Evolutionary conservation across 495 filamentous ascomycete genomes (phyloP), one percentile per base, ranked within the genome.

Genomic region (Lepidopterella palustris): DNA sequence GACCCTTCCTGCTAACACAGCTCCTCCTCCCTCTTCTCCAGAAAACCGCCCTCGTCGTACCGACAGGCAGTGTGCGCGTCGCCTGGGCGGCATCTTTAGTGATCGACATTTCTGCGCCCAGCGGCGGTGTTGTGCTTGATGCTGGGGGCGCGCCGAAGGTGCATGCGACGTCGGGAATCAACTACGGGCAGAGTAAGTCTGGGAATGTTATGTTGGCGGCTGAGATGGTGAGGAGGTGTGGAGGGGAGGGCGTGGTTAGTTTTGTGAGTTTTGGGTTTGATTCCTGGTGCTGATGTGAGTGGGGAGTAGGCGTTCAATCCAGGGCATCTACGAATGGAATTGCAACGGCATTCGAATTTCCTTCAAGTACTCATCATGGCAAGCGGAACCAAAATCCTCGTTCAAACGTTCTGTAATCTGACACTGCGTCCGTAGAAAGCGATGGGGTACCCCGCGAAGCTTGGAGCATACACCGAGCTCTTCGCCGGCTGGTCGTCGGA

Each of bases 1-100:
- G 73, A 1, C 78, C 73, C 15, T 79, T 71, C 59, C 67, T 82
- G 13, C 66, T 80, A 28, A 79, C 73, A 2, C 56, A 70, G 15
- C 57, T 74, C 20, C 77, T 84, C 2, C 70, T 68, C 1, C 77
- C 80, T 0, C 70, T 77, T 13, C 61, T 82, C 5, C 53, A 59
- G 8, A 58, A 59, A 28, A 79, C 78, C 8, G 74, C 76, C 1
- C 51, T 53, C 0, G 55, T 67, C 8, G 39, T 61, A 1, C 56
- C 53, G 0, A 32, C 56, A 9, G 60, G 58, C 8, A 60, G 54
- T 11, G 76, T 79, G 2, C 69, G 77, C 9, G 67, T 79, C 25
- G 68, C 70, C 10, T 79, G 72, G 70, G 65, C 73, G 21, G 62
- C 63, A 1, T 72, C 72, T 5, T 52, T 75, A 9, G 69, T 39